These are phyloP conservation scores for Apiospora sp. DNA, from an alignment of 2,329 filamentous ascomycete species.

Conservation along the genomic window DNA sequence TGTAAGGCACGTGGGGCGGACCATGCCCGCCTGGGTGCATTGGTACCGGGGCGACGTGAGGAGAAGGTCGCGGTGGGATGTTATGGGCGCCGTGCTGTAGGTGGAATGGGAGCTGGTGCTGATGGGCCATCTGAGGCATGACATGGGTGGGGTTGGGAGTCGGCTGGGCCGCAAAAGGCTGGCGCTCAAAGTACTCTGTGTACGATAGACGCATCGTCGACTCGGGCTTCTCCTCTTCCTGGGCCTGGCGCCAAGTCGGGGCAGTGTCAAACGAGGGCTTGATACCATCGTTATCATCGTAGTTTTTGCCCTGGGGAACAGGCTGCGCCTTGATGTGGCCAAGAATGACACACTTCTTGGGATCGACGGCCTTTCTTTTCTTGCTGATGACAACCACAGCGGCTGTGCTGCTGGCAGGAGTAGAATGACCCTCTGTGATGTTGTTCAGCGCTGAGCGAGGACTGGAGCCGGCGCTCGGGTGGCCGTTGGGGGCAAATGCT, in stretches of 20 bases:
- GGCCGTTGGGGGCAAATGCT: constrained; percentile 78
- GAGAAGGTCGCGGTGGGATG: constrained; percentile 72
- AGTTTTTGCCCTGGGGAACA: constrained; percentile 65
- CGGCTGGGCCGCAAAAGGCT: constrained; percentile 66
- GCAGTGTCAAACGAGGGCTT: constrained; percentile 83
- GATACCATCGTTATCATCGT: constrained; percentile 81
- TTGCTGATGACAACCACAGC: constrained; percentile 65
- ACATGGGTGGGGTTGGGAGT: constrained; percentile 75
- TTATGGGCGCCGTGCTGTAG: constrained; percentile 77
- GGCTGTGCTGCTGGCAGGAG: constrained; percentile 40
- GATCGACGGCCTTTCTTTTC: constrained; percentile 75
- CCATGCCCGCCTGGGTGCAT: constrained; percentile 77
- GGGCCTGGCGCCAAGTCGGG: constrained; percentile 81
- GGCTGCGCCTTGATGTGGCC: constrained; percentile 61
- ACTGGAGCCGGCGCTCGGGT: constrained; percentile 74
- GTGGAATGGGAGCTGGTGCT: constrained; percentile 84
- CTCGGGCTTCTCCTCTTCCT: constrained; percentile 74
- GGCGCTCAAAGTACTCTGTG: constrained; percentile 79
- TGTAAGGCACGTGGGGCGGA: constrained; percentile 72
- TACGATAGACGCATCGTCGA: constrained; percentile 74
- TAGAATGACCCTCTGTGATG: constrained; percentile 43
- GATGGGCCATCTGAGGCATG: constrained; percentile 78
- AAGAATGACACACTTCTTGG: constrained; percentile 71
- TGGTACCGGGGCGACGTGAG: constrained; percentile 80
- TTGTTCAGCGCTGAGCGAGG: constrained; percentile 70